Conservation (phyloP, 164 flowering plant genomes). For the Vitis rupestris region DNA sequence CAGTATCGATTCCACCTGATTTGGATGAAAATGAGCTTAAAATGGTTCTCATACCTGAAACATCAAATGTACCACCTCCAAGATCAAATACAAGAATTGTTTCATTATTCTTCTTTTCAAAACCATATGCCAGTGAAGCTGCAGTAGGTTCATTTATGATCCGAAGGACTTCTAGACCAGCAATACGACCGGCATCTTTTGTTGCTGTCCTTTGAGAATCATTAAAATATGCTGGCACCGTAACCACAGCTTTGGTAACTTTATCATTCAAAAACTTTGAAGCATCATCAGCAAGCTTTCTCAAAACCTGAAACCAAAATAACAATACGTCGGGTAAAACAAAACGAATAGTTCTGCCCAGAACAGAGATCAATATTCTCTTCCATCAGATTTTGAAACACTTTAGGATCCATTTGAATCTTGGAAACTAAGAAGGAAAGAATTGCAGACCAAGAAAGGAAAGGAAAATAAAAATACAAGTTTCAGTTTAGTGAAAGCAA, state of each 20-base stretch:
- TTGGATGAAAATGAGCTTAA: too few species aligned
- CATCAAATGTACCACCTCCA: constrained; percentile 97
- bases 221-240: constrained; percentile 96
- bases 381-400: too few species aligned
- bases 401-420: too few species aligned
- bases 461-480: too few species aligned
- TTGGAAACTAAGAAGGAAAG: too few species aligned
- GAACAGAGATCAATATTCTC: too few species aligned
- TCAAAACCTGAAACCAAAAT: constrained; percentile 57
- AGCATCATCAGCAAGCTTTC: constrained; percentile 96
- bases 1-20: too few species aligned
- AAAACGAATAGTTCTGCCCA: background rate
- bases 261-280: constrained; percentile 90
- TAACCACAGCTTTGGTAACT: constrained; percentile 92
- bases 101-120: constrained; percentile 92
- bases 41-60: constrained; percentile 59
- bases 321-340: background rate
- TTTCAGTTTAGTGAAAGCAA: too few species aligned
- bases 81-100: constrained; percentile 95
- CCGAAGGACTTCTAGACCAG: constrained; percentile 87
- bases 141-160: constrained; percentile 97
- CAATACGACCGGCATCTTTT: constrained; percentile 96
- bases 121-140: constrained; percentile 95
- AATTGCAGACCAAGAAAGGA: too few species aligned
- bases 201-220: constrained; percentile 98